phyloP scores from a whole-genome alignment of 2,329 filamentous ascomycete species.

The Aspergillus pseudoterreus region DNA sequence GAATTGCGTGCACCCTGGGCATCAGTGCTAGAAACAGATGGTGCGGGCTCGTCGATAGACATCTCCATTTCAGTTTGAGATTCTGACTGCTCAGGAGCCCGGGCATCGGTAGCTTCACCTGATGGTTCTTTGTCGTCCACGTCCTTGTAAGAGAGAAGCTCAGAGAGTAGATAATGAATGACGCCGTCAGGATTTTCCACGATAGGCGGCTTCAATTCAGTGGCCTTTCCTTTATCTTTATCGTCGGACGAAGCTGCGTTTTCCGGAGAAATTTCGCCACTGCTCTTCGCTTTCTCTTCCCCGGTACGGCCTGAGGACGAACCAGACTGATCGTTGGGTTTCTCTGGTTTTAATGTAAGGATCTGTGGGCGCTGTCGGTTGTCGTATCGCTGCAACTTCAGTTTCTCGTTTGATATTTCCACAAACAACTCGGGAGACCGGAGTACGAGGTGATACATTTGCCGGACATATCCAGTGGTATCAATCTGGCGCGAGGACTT shows the following conservation, averaged over 20 bases:
- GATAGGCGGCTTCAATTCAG: constrained; percentile 74
- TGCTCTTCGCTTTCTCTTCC: constrained; percentile 28
- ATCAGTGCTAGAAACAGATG: constrained; percentile 30
- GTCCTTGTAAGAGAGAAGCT: constrained; percentile 86
- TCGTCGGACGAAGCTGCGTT: constrained; percentile 16
- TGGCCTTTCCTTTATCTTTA: constrained; percentile 51
- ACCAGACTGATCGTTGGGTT: constrained; percentile 26
- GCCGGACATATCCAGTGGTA: constrained; percentile 67
- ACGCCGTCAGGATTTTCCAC: constrained; percentile 93
- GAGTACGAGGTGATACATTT: constrained; percentile 73
- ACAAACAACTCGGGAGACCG: constrained; percentile 83
- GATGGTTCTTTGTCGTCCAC: constrained; percentile 76
- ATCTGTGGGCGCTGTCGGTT: constrained; percentile 50
- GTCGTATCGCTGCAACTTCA: constrained; percentile 68
- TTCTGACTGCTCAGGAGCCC: constrained; percentile 31
- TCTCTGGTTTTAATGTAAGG: constrained; percentile 51
- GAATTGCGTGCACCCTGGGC: constrained; percentile 36
- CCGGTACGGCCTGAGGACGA: constrained; percentile 19
- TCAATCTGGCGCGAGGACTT: constrained; percentile 60
- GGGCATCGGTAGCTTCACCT: constrained; percentile 23
- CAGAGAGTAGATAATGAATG: constrained; percentile 88
- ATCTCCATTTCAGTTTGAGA: constrained; percentile 49
- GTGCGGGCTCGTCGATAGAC: constrained; percentile 38
- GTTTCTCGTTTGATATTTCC: constrained; percentile 77
- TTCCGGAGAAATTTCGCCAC: constrained; percentile 23